Conservation (phyloP, 73 alveolate genomes). For the Paramecium caudatum region DNA sequence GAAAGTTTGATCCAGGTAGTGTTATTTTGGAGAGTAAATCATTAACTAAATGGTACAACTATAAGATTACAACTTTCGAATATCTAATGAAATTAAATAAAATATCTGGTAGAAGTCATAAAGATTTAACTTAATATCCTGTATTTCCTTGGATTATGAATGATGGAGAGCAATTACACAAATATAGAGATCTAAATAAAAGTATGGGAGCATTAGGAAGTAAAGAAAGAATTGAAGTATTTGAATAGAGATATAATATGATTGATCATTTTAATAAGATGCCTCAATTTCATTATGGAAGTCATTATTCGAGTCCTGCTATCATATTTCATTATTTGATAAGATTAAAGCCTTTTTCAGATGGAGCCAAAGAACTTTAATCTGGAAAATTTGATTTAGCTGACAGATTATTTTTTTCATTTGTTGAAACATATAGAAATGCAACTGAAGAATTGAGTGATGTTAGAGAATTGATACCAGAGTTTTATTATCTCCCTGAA, state of each 20-base stretch:
- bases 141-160: constrained; percentile 89
- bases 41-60: constrained; percentile 62
- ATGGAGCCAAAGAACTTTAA: constrained; percentile 92
- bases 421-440: constrained; percentile 84
- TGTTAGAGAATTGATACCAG: constrained; percentile 98
- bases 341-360: constrained; percentile 94
- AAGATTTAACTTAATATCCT: constrained; percentile 88
- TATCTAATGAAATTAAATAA: constrained; percentile 83
- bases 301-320: constrained; percentile 97
- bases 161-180: constrained; percentile 75
- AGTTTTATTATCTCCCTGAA: constrained; percentile 96
- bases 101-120: constrained; percentile 81
- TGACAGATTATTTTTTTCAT: constrained; percentile 92
- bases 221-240: constrained; percentile 67
- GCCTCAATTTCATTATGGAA: constrained; percentile 93
- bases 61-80: constrained; percentile 81
- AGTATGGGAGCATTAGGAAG: constrained; percentile 80
- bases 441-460: constrained; percentile 92
- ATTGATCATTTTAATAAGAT: constrained; percentile 73
- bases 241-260: constrained; percentile 66
- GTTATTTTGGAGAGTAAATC: constrained; percentile 48
- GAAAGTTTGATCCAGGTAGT: constrained; percentile 63
- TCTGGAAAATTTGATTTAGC: constrained; percentile 94
- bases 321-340: constrained; percentile 92
- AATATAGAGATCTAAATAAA: constrained; percentile 69